Base-by-base conservation (phyloP, 2,329 filamentous ascomycete species). In the Fusarium kyushuense region DNA sequence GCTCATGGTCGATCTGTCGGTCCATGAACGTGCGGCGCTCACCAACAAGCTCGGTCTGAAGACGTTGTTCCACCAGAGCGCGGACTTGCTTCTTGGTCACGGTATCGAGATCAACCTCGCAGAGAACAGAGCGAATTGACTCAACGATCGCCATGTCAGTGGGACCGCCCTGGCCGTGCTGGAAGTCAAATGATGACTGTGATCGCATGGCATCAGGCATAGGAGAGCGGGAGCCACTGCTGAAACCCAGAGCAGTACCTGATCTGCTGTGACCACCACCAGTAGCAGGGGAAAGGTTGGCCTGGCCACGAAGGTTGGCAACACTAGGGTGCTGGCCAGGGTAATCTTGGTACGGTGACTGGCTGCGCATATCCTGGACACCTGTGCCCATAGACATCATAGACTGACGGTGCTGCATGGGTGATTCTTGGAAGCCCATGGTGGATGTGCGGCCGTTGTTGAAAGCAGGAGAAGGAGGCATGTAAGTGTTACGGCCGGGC, bases 21-120 rank as follows among this genome's bases (percentile, higher is more conserved):
- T 97, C 95, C 83, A 98, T 89, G 82, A 97, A 98, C 17, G 90
- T 89, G 77, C 92, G 89, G 78, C 93, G 90, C 79, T 97, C 94
- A 23, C 94, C 94, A 1, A 87, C 85, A 59, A 98, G 85, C 78
- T 97, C 94, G 6, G 92, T 95, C 82, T 97, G 95, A 65, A 99
- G 81, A 74, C 94, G 88, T 83, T 97, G 94, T 82, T 99, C 96
- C 14, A 97, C 94, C 43, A 98, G 86, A 5, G 92, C 94, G 51
- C 92, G 87, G 58, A 96, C 91, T 82, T 98, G 95, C 83, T 99
- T 99, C 89, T 98, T 99, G 9, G 96, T 99, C 47, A 98, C 93
- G n/a, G 87, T 95, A 78, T 99, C 96, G 41, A 99, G 84, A 78
- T 99, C 95, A 1, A 97, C 94, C 75, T 97, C 95, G 17, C 85